phyloP scores from a whole-genome alignment of 169 alveolate species.

The Toxoplasma gondii region DNA sequence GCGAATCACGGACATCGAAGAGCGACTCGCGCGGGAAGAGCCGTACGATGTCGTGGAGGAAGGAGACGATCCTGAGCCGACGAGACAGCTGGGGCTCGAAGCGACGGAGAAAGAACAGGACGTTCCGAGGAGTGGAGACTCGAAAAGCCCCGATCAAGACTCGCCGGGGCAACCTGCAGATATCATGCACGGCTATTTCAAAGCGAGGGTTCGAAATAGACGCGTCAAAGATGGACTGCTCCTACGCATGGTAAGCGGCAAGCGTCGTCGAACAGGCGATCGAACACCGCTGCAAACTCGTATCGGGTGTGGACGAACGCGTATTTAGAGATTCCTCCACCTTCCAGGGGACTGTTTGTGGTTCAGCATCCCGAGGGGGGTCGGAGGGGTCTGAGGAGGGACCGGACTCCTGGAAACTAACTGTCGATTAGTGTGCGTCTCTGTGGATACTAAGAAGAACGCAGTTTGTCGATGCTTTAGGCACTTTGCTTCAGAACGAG shows the following conservation, averaged over 20 bases:
- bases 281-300: too few species aligned
- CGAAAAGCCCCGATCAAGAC: background rate
- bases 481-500: too few species aligned
- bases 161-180: background rate
- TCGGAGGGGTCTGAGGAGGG: too few species aligned
- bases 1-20: background rate
- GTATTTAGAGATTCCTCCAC: too few species aligned
- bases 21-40: background rate
- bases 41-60: background rate
- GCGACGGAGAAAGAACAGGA: background rate
- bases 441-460: too few species aligned
- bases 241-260: background rate
- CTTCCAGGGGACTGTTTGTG: too few species aligned
- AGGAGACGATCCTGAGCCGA: background rate
- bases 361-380: too few species aligned
- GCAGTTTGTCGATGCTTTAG: too few species aligned
- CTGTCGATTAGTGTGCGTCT: too few species aligned
- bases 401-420: too few species aligned
- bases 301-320: too few species aligned
- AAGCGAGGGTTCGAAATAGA: background rate
- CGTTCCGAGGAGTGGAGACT: background rate
- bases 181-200: background rate
- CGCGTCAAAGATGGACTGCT: background rate
- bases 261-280: too few species aligned
- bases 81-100: background rate